Percentiles rank a stretch among this genome's conserved stretches.
These are phyloP conservation scores for Tephrocybe sp. DNA, from an alignment of 768 basidiomycete species.

Conservation along the genomic window DNA sequence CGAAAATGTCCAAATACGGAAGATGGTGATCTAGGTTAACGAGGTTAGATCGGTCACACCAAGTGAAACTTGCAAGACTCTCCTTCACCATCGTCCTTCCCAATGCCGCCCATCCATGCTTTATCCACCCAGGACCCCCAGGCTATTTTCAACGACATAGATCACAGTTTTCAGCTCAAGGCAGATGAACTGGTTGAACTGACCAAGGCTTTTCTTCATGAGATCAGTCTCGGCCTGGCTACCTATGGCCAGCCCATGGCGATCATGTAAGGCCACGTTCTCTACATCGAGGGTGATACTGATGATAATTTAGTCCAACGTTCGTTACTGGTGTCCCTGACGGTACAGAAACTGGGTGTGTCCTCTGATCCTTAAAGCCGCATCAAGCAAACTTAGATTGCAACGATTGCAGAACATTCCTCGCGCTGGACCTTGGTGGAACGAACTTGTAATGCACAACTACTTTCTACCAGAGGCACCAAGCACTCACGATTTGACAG, in stretches of 20 bases:
- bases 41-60: conserved; percentile 2
- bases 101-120: conserved; percentile 46
- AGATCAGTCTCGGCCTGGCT: conserved; percentile 73
- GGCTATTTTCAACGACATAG: conserved; percentile 61
- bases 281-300: not conserved
- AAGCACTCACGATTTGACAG: conserved; percentile 39
- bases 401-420: conserved; percentile 69
- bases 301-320: conserved; percentile 62
- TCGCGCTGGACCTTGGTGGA: conserved; percentile 95
- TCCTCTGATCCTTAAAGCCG: not conserved
- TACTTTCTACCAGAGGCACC: not conserved
- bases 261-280: conserved; percentile 69
- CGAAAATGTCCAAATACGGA: no score
- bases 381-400: conserved; percentile 2
- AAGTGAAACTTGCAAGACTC: conserved; percentile 4
- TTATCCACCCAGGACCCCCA: conserved; percentile 43
- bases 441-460: conserved; percentile 84
- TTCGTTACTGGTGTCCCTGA: conserved; percentile 96
- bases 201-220: conserved; percentile 76
- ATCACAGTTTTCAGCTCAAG: conserved; percentile 69
- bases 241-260: conserved; percentile 82
- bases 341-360: conserved; percentile 90
- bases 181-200: conserved; percentile 65
- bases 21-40: conserved; percentile 16
- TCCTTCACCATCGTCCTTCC: conserved; percentile 18